Percentiles rank a stretch among this genome's conserved stretches.
Conservation (phyloP, 495 filamentous ascomycete genomes). For the Trichoderma virens region DNA sequence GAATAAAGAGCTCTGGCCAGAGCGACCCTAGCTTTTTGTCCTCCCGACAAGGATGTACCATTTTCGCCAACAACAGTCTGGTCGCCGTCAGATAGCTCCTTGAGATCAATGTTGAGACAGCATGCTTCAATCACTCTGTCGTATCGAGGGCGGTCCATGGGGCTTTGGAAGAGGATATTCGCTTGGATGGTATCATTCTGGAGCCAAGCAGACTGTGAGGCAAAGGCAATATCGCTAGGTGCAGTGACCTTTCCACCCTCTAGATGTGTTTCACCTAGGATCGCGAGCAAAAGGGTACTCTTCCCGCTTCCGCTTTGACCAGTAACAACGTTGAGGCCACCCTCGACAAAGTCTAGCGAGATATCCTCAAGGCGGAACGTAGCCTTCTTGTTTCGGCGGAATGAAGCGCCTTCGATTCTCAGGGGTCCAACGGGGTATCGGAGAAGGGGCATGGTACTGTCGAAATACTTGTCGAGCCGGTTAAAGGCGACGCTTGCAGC, state of each 20-base stretch:
- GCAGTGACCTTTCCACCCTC: conserved; percentile 36
- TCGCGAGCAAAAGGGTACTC: conserved; percentile 51
- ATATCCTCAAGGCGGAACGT: conserved; percentile 40
- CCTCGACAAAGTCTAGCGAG: conserved; percentile 41
- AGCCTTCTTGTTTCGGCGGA: conserved; percentile 37
- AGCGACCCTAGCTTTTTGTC: conserved; percentile 62
- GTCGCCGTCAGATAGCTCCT: conserved; percentile 33
- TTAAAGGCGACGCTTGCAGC: conserved; percentile 37
- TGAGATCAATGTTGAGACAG: conserved; percentile 53
- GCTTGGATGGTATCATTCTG: conserved; percentile 46
- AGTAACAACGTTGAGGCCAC: conserved; percentile 44
- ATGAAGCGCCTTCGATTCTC: conserved; percentile 30
- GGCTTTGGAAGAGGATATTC: conserved; percentile 50
- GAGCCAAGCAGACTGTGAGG: conserved; percentile 50
- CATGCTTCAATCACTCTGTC: conserved; percentile 56
- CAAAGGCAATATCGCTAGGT: conserved; percentile 44
- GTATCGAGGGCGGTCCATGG: conserved; percentile 41
- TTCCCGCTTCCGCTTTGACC: conserved; percentile 56
- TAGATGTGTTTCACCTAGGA: conserved; percentile 52
- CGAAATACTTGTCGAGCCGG: conserved; percentile 39
- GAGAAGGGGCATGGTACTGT: conserved; percentile 30
- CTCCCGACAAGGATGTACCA: conserved; percentile 60
- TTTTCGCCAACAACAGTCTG: conserved; percentile 61
- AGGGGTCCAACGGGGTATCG: conserved; percentile 36
- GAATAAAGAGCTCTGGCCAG: conserved; percentile 66